Percentiles rank a stretch among this genome's conserved stretches.
Evolutionary conservation across 2,329 filamentous ascomycete genomes (phyloP).

Genomic region (Penicillium psychrosexuale): DNA sequence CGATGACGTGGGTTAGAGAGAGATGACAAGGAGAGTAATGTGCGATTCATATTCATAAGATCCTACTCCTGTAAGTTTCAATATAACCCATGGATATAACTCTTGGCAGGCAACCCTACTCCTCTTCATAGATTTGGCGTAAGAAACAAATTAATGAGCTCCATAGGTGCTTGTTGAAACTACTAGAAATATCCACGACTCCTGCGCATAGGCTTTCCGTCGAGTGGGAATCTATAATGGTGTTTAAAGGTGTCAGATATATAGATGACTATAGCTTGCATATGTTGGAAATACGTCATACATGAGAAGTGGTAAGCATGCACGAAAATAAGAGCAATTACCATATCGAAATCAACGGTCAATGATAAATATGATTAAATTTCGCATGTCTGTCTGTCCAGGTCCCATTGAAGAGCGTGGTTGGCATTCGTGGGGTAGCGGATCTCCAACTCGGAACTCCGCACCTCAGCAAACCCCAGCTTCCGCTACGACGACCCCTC

Average conservation of each 20-base stretch:
- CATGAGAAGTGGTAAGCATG: background rate
- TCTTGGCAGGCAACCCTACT: background rate
- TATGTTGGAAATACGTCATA: background rate
- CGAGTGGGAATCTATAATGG: no score
- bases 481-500: background rate
- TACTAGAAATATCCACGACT: no score
- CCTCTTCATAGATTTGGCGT: background rate
- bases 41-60: background rate
- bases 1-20: background rate
- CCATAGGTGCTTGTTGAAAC: background rate
- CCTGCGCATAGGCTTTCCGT: no score
- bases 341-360: background rate
- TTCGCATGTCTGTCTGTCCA: background rate
- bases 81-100: background rate
- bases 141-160: background rate
- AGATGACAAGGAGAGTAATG: background rate
- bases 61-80: background rate
- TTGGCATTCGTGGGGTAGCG: constrained; percentile 4
- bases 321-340: background rate
- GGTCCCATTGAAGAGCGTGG: background rate
- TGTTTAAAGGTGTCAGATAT: background rate
- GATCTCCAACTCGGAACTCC: constrained; percentile 3
- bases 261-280: no score
- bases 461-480: constrained; percentile 1
- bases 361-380: background rate